A percentile compares a stretch with the other conserved stretches of the same genome.
Evolutionary conservation across 2,329 filamentous ascomycete species (phyloP).

Genomic region (Phialemonium atrogriseum): DNA sequence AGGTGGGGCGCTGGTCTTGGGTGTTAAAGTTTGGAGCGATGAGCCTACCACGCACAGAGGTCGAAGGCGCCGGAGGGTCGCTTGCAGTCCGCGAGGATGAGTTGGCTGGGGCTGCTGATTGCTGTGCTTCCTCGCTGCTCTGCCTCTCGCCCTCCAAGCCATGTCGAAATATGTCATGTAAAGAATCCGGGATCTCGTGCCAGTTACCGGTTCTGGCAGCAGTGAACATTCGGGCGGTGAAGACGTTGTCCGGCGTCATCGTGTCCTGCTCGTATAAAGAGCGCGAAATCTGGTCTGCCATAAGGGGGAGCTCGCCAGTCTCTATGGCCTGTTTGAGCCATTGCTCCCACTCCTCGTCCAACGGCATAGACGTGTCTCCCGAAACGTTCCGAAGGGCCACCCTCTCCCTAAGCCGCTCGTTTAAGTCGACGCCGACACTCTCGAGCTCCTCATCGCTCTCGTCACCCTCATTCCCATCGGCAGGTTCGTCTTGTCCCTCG

Average conservation of each 20-base stretch:
- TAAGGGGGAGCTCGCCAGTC: conserved; percentile 44
- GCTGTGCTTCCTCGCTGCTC: no score
- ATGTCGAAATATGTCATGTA: conserved; percentile 43
- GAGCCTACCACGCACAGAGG: no score
- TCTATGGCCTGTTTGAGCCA: conserved; percentile 66
- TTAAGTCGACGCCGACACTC: conserved; percentile 54
- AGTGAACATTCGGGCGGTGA: conserved; percentile 43
- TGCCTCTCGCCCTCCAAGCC: conserved; percentile 31
- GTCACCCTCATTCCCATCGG: conserved; percentile 33
- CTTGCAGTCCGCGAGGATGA: no score
- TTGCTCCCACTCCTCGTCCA: conserved; percentile 68
- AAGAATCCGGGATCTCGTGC: conserved; percentile 47
- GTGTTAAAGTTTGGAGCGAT: no score
- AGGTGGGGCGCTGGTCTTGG: no score
- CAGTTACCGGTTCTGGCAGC: conserved; percentile 49
- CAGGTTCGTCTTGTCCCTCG: conserved; percentile 12
- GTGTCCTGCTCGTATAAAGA: conserved; percentile 5
- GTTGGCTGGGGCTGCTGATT: no score
- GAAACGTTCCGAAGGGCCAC: conserved; percentile 52
- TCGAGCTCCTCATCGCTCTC: conserved; percentile 46
- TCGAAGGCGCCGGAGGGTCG: no score
- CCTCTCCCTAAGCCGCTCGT: conserved; percentile 56
- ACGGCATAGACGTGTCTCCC: conserved; percentile 46
- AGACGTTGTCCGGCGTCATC: conserved; percentile 16
- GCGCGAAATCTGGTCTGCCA: conserved; percentile 33